These are phyloP conservation scores for Cryptosporidium ryanae DNA, from an alignment of 169 alveolate species.

Conservation along the genomic window DNA sequence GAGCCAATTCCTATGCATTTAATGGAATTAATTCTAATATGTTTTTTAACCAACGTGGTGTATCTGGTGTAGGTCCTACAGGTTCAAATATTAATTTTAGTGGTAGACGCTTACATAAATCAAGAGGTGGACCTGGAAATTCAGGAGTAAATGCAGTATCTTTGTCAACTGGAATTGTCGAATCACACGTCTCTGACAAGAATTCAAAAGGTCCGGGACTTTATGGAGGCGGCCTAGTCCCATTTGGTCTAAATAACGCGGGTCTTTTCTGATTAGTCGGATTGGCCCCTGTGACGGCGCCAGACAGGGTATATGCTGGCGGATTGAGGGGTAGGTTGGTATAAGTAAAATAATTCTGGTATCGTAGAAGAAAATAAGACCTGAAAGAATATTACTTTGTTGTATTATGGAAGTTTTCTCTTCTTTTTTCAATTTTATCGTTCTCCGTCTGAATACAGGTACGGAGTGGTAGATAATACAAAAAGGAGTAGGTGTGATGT, in stretches of 20 bases:
- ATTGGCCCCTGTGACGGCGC: neutral
- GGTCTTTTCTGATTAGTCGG: constrained; percentile 1
- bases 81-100: constrained; percentile 4
- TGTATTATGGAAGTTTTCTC: too few species aligned
- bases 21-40: constrained; percentile 19
- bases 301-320: constrained; percentile 3
- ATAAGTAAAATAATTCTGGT: too few species aligned
- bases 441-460: too few species aligned
- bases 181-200: constrained; percentile 25
- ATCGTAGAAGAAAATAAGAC: too few species aligned
- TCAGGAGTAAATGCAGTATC: too few species aligned
- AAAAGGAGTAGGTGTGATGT: too few species aligned
- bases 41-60: constrained; percentile 21
- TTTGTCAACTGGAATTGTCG: too few species aligned
- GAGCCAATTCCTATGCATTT: neutral
- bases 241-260: constrained; percentile 46
- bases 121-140: constrained; percentile 22
- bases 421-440: too few species aligned
- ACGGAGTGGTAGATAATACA: too few species aligned
- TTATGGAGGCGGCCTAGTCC: constrained; percentile 39
- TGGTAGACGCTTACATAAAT: constrained; percentile 18
- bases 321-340: too few species aligned
- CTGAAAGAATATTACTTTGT: too few species aligned
- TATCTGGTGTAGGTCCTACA: constrained; percentile 8
- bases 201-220: constrained; percentile 16